Conservation (phyloP, 148 eudicot species). For the Rhododendron kiyosumense region DNA sequence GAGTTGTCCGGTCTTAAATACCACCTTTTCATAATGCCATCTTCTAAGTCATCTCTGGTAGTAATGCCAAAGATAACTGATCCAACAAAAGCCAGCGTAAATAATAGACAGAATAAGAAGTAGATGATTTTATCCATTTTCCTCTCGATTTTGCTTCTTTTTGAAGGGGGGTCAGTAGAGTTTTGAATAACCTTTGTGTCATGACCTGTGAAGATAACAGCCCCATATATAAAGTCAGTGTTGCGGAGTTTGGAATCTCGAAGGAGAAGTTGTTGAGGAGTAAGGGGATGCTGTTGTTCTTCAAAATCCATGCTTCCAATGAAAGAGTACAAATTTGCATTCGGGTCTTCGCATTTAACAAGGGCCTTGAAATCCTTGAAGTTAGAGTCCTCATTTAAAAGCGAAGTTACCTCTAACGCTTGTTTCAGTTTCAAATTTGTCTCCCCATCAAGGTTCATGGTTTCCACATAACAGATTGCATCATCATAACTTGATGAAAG, state of each 20-base stretch:
- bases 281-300: conserved; percentile 60
- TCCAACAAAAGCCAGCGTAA: conserved; percentile 62
- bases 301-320: conserved; percentile 81
- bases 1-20: conserved; percentile 72
- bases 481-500: conserved; percentile 93
- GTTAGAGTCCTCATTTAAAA: conserved; percentile 44
- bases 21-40: conserved; percentile 67
- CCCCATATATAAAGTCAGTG: conserved; percentile 78
- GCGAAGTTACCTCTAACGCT: conserved; percentile 67
- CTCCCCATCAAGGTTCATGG: conserved; percentile 98
- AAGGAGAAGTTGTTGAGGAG: conserved; percentile 79
- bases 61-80: conserved; percentile 70
- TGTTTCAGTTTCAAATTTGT: conserved; percentile 92
- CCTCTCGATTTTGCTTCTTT: conserved; percentile 86
- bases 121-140: conserved; percentile 88
- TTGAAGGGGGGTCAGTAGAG: conserved; percentile 89
- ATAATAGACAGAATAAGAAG: conserved; percentile 55
- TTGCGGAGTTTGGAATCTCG: conserved; percentile 88
- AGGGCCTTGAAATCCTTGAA: conserved; percentile 60
- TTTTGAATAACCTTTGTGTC: conserved; percentile 97
- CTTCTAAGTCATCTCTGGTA: conserved; percentile 51
- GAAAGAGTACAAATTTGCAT: conserved; percentile 79
- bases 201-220: conserved; percentile 81
- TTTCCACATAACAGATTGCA: conserved; percentile 85
- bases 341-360: conserved; percentile 89